phyloP scores from a whole-genome alignment of 345 rosid genomes.

The Citrus sp. region DNA sequence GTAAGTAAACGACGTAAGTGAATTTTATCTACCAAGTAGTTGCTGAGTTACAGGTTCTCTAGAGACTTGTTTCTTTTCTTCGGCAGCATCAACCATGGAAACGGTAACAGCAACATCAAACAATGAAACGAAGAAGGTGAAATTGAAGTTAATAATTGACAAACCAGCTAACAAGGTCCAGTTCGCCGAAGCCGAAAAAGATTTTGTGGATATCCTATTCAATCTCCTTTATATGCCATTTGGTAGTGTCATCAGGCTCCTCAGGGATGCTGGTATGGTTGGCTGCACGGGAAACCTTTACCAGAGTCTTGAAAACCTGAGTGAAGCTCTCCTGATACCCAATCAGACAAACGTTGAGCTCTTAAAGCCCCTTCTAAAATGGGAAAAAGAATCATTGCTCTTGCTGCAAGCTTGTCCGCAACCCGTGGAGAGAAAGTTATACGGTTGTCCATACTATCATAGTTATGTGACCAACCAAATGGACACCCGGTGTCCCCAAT shows the following conservation, averaged over 20 bases:
- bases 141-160: conserved; percentile 19
- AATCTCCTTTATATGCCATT: conserved; percentile 20
- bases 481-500: background rate
- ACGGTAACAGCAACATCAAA: background rate
- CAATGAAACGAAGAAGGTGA: background rate
- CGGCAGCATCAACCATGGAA: no score
- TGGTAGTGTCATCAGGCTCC: background rate
- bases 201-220: conserved; percentile 19
- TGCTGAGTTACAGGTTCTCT: no score
- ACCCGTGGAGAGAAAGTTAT: background rate
- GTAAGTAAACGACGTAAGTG: no score
- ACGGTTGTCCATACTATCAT: accelerated
- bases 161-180: background rate
- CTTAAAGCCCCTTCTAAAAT: background rate
- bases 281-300: conserved; percentile 10
- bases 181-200: conserved; percentile 9
- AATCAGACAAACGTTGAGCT: background rate
- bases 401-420: background rate
- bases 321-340: background rate
- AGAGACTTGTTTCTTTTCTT: no score
- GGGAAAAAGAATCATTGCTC: no score
- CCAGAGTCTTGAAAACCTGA: background rate
- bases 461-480: background rate
- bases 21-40: no score
- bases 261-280: background rate